Base-by-base conservation (phyloP, 2,329 filamentous ascomycete species). In the Cladophialophora carrionii region DNA sequence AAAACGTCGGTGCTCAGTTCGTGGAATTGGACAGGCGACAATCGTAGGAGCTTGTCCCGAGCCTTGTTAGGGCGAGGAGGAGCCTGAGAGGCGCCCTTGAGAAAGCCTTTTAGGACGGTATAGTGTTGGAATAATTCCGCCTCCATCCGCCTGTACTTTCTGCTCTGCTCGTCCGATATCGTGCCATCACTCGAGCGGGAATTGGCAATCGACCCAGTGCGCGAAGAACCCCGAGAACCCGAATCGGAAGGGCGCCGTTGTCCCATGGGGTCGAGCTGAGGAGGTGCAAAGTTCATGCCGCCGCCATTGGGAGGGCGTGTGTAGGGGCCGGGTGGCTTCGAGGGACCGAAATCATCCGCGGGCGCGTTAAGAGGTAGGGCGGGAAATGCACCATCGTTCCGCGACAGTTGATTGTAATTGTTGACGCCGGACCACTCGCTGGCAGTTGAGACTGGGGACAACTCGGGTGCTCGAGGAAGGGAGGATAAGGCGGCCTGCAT, bases 1-100 rank as follows among this genome's bases (percentile, higher is more conserved):
- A 90, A 98, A 48, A 99, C 94, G 79, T 99, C 95, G 64, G 94
- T 98, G 78, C 93, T 97, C 68, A 99, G 85, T 80, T 99, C 95
- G 78, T 96, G 92, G 77, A 99, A 98, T 77, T 99, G 95, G 31
- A 96, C 91, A 1, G 90, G 83, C 0, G 93, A 96, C 58, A 99
- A 84, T 65, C 94, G 88, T 66, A 97, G 84, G 63, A 98, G 84
- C 83, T 99, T 99, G 78, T 98, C 95, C 74, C 93, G 89, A 62
- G 95, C 95, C 78, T 93, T 90, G 78, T 96, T 96, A 31, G 91
- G 88, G 55, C 71, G 68, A 20, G 71, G 69, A 31, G 70, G 69
- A 26, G 61, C 65, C 54, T 70, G 66, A 41, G 61, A 55, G 29
- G 60, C 67, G 22, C 70, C 71, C 9, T 86, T 86, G 46, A 97